Conservation (phyloP, 306 rosid genomes). For the Medicago arabica region DNA sequence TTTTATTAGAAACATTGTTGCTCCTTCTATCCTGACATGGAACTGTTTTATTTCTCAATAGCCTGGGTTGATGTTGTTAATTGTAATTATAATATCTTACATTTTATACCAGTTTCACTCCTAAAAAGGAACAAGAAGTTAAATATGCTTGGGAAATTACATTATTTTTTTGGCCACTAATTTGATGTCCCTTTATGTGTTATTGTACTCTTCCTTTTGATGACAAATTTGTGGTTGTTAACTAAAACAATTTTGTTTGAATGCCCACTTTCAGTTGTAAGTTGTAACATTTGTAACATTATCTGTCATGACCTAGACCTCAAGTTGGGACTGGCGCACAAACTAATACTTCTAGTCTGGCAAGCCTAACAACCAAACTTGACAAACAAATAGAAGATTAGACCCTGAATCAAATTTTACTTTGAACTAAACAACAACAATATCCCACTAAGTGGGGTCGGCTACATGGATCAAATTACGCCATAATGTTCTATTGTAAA, state of each 20-base stretch:
- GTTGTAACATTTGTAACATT: background rate
- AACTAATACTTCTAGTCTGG: background rate
- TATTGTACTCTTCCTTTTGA: slow-evolving; percentile 21
- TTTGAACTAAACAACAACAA: no score
- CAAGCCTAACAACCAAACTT: background rate
- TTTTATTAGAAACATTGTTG: background rate
- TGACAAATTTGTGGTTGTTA: background rate
- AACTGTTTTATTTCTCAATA: background rate
- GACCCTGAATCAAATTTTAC: background rate
- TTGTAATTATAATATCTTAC: slow-evolving; percentile 28
- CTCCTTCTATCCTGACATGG: slow-evolving; percentile 24
- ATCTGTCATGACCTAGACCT: background rate
- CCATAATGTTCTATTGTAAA: no score
- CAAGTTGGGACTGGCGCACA: background rate
- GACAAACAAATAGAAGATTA: background rate
- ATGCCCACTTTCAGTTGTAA: slow-evolving; percentile 8
- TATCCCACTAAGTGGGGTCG: no score
- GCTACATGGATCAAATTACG: no score
- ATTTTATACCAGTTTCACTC: slow-evolving; percentile 24
- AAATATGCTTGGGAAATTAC: slow-evolving; percentile 24
- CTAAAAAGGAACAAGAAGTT: slow-evolving; percentile 2
- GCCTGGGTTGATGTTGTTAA: background rate
- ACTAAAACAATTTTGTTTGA: background rate
- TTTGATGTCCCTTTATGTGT: slow-evolving; percentile 10
- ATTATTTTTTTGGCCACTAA: background rate